Base-by-base conservation (phyloP, 768 basidiomycete genomes). In the Suillus lakei region DNA sequence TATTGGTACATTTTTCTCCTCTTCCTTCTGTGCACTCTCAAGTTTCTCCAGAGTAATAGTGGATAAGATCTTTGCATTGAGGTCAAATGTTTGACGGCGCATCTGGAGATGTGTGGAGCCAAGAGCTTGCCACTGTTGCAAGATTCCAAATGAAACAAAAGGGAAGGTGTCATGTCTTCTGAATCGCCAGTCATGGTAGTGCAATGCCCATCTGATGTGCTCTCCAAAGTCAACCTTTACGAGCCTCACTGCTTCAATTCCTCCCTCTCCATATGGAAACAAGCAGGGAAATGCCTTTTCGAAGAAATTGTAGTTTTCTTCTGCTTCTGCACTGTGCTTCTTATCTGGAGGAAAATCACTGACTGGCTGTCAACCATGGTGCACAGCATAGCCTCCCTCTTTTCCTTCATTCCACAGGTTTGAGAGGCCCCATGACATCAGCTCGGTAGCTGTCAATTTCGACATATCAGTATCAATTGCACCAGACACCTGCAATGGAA, bases 141-240 rank as follows among this genome's bases (percentile, higher is more conserved):
- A 16, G 38, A 70, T 69, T 3, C 64, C 51, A 41, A 73, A 73
- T 5, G 61, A 61, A 7, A 71, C 68, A 43, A 71, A 72, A 2
- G 70, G 63, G 50, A 73, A 74, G 5, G 64, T 64, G 5, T 48
- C 32, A 48, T 75, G 67, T 0, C 81, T 60, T 0, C 77, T 72
- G 67, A 81, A 81, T 0, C 75, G 70, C 0, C 69, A 64, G 60
- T 79, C 77, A 44, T 67, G 60, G 64, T 80, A 76, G 48, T 70
- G 67, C 0, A 82, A 50, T 0, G 69, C 46, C 76, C 77, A 79
- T 41, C 61, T 60, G 1, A 76, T 61, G 56, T 79, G 79, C 0
- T 73, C 72, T 39, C 10, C 9, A 2, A 2, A n/a, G 23, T 32
- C 32, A 32, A 32, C 32, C 32, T 32, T 32, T 32, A 32, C 32